Evolutionary conservation across 2,329 filamentous ascomycete species (phyloP), one percentile per base, ranked within the genome.

Genomic region (Allantophomopsis lycopodina): DNA sequence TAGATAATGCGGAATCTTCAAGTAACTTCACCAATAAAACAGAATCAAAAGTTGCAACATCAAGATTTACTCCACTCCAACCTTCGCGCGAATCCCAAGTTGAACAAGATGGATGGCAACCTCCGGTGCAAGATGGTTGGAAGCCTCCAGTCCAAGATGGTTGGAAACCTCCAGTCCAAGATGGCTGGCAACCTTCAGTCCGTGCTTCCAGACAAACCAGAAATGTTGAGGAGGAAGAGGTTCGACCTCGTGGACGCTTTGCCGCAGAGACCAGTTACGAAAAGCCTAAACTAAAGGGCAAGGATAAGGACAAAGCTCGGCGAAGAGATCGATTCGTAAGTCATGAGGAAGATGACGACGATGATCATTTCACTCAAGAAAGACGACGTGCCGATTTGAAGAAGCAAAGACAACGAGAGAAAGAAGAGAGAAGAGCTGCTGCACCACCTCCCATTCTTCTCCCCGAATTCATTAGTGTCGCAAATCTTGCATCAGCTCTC

Each of bases 381-480:
- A 39, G 42, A 18, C 41, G 46, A 39, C 45, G 42, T 37, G 50
- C 23, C 51, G 61, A 63, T 42, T 52, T 59, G 33, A 66, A 60
- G 45, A 62, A 62, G 41, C 50, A 57, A 36, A 49, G 56, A 43
- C 55, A 62, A 56, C 56, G 56, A 49, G 52, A 59, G 56, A 48
- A 52, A 57, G 50, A 60, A 59, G 47, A 62, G 60, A 43, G 57
- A 60, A 54, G 57, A 60, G 43, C 56, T 56, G 52, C 58, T 30
- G 58, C 62, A n/a, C 57, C 65, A 5, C 73, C 71, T 2, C 71
- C 69, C 2, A 83, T 98, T 35, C 73, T 80, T 39, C 65, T 98
- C 16, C 93, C 93, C 0, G 85, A 95, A 54, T 94, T 86, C 50
- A 93, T 98, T 59, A 91, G 76, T 51, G 79, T 95, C n/a, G 71